Base-by-base conservation (phyloP, 2,329 filamentous ascomycete genomes). In the Pyricularia grisea region DNA sequence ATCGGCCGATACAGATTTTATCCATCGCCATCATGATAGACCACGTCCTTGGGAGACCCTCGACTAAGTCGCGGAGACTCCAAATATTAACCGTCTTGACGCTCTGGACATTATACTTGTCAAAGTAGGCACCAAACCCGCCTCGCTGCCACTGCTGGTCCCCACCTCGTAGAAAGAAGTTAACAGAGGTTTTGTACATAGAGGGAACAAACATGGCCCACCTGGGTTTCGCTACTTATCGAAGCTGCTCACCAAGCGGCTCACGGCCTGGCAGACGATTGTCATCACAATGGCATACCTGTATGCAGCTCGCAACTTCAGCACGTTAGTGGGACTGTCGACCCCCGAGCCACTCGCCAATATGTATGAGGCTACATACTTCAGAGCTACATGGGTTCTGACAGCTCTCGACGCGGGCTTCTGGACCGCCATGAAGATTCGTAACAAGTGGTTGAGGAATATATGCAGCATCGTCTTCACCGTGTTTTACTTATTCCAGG, bases 401-500 rank as follows among this genome's bases (percentile, higher is more conserved):
- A 99, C 95, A 0, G 95, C 93, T 0, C 81, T 99, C 71, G 95
- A 99, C 75, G 95, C 95, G 6, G 95, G 95, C 1, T 99, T 97
- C 79, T 99, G 95, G 95, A 97, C 93, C 0, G 95, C 95, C 42
- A 99, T 99, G 95, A 90, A 89, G 74, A 94, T 99, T 72, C 87
- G 87, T 66, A 77, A 77, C 68, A 93, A 91, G 74, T 94, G 92
- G 88, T 73, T 97, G 61, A 86, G 93, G 58, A 94, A 98, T 77
- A 76, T 97, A 17, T 87, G 91, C 11, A 93, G 92, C 76, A 84
- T 98, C 25, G 82, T 92, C 65, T 98, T 97, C 78, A 92, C 92
- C 0, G 77, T 91, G 12, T 99, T 97, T 79, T 99, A 99, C 77
- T 84, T 99, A 72, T 86, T 98, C 68, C 93, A 94, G 17, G 93